A percentile compares a stretch with the other conserved stretches of the same genome.
Conservation (phyloP, 768 basidiomycete species). For the Baorangia bicolor region DNA sequence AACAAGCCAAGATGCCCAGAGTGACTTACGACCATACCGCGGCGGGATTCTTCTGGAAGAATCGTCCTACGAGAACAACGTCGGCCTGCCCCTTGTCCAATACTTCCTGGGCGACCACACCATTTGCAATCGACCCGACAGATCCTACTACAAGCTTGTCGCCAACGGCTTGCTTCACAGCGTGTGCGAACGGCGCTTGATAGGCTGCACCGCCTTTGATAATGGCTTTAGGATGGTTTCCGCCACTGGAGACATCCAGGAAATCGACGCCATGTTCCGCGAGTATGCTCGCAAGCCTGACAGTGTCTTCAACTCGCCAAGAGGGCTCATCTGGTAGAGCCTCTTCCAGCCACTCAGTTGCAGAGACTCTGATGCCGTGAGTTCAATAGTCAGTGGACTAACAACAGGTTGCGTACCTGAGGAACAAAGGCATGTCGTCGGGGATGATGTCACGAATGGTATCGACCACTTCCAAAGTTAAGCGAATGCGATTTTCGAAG, state of each 20-base stretch:
- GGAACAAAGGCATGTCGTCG: conserved; percentile 64
- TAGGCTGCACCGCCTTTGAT: conserved; percentile 33
- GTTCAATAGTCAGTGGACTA: background rate
- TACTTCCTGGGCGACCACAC: conserved; percentile 43
- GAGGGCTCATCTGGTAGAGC: conserved; percentile 55
- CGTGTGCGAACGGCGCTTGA: conserved; percentile 59
- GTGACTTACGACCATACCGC: conserved; percentile 37
- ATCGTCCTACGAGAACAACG: conserved; percentile 48
- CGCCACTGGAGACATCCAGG: conserved; percentile 70
- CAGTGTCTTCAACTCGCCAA: conserved; percentile 72
- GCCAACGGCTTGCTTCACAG: conserved; percentile 47
- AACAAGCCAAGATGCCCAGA: background rate
- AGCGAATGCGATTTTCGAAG: conserved; percentile 65
- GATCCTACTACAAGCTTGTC: conserved; percentile 36
- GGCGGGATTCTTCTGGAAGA: conserved; percentile 62
- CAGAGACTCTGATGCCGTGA: conserved; percentile 48
- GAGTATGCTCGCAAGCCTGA: conserved; percentile 56
- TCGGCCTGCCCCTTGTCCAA: conserved; percentile 45
- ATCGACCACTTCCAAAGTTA: conserved; percentile 63
- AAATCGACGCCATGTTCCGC: conserved; percentile 69
- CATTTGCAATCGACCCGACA: conserved; percentile 33
- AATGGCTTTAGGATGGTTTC: conserved; percentile 45
- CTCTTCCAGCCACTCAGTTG: conserved; percentile 71
- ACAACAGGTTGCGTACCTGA: conserved; percentile 44
- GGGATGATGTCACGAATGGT: conserved; percentile 62